Evolutionary conservation across 2,329 filamentous ascomycete species (phyloP).

Genomic region (Fusarium abutilonis): DNA sequence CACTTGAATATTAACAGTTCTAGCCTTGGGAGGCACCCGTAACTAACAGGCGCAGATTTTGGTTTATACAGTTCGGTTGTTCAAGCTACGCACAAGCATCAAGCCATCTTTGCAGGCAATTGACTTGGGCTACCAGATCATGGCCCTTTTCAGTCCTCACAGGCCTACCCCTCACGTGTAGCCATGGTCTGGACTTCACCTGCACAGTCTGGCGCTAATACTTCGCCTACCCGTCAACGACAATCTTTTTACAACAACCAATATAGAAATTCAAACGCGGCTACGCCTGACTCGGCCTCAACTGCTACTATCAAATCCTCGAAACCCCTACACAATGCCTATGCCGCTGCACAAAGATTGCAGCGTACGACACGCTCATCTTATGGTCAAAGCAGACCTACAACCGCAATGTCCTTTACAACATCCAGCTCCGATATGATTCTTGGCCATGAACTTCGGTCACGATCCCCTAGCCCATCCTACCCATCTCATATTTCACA

Average conservation of each 20-base stretch:
- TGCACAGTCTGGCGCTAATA: constrained; percentile 11
- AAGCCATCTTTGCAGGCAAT: constrained; percentile 74
- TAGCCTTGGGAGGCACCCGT: neutral
- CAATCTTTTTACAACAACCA: constrained; percentile 10
- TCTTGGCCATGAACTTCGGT: constrained; percentile 16
- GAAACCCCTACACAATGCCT: constrained; percentile 6
- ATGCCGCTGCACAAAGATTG: constrained; percentile 7
- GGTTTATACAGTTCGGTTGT: constrained; percentile 80
- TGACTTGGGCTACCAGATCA: constrained; percentile 49
- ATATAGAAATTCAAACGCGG: constrained; percentile 22
- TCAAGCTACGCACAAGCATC: constrained; percentile 83
- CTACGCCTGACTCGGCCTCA: constrained; percentile 9
- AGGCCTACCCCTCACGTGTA: constrained; percentile 47
- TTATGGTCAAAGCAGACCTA: constrained; percentile 22
- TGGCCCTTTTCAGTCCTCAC: constrained; percentile 35
- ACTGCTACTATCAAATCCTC: constrained; percentile 14
- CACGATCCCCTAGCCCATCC: constrained; percentile 10
- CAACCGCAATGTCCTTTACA: constrained; percentile 35
- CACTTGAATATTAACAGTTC: neutral
- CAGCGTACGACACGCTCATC: constrained; percentile 7
- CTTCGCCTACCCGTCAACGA: constrained; percentile 1
- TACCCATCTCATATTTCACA: constrained; percentile 28
- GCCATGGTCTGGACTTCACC: constrained; percentile 54
- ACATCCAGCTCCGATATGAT: constrained; percentile 38
- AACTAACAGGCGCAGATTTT: constrained; percentile 68